phyloP scores from a whole-genome alignment of 2,329 filamentous ascomycete genomes.

The Hymenotorrendiella dingleyae region DNA sequence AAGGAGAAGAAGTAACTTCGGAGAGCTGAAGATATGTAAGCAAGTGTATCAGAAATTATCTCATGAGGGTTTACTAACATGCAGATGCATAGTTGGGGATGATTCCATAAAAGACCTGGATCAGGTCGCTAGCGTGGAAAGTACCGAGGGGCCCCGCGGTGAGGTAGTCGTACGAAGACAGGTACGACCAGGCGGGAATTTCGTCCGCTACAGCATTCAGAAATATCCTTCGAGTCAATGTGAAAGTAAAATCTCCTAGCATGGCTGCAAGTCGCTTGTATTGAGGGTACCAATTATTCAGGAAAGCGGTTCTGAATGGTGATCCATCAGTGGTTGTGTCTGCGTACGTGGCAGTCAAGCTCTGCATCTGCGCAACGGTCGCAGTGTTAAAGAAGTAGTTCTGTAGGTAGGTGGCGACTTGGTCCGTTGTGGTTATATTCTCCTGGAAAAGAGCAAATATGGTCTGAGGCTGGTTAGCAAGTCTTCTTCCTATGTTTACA shows the following conservation, averaged over 20 bases:
- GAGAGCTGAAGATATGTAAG: conserved; percentile 32
- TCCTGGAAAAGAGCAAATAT: conserved; percentile 64
- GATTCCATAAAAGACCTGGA: conserved; percentile 53
- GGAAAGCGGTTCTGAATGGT: conserved; percentile 61
- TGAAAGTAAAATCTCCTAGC: conserved; percentile 71
- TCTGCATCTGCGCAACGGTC: conserved; percentile 42
- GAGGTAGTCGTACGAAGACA: conserved; percentile 65
- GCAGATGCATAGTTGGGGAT: conserved; percentile 42
- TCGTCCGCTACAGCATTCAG: conserved; percentile 41
- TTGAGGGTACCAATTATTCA: conserved; percentile 70
- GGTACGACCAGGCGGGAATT: conserved; percentile 68
- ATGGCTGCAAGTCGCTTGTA: conserved; percentile 74
- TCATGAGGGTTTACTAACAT: conserved; percentile 26
- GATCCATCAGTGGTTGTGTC: conserved; percentile 47
- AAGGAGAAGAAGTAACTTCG: conserved; percentile 70
- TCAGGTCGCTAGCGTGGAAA: conserved; percentile 65
- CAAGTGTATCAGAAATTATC: not conserved
- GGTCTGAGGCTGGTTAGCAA: conserved; percentile 36
- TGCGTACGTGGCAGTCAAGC: conserved; percentile 58
- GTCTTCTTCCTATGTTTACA: not conserved
- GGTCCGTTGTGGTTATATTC: conserved; percentile 57
- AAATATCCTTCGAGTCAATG: conserved; percentile 60
- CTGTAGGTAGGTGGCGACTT: conserved; percentile 57
- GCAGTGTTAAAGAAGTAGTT: conserved; percentile 55
- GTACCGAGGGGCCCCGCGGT: conserved; percentile 70